Base-by-base conservation (phyloP, 805 yeast species). In the Candida corydali region DNA sequence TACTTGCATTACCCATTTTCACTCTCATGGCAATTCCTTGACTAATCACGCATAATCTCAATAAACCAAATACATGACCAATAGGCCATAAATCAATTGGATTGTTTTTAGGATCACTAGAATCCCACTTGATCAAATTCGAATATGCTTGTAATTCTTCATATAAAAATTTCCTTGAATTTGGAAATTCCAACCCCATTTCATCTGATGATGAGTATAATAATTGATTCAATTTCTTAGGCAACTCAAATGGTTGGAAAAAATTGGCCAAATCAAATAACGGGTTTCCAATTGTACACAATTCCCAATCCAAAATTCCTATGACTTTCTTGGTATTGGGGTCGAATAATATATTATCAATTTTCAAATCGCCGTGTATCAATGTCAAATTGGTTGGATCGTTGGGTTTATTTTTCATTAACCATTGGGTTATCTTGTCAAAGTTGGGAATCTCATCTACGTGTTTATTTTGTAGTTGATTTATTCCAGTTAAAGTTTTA, bases 231-330 rank as follows among this genome's bases (percentile, higher is more conserved):
- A 72, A 44, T 24, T 50, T 33, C 7, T 51, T 46, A 0, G 81
- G 73, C 39, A 75, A 49, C 29, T 61, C 65, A 48, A 68, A 76
- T 9, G 81, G 78, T 48, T 75, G 80, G 17, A 78, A 56, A 19
- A 77, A 60, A 48, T 78, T 78, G 12, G 81, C 74, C 20, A 78
- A 56, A 46, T 78, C 85, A 41, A 80, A 78, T 30, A 78, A 52
- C 1, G 85, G 85, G 45, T 78, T 81, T 0, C 85, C 85, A 39
- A 75, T 60, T 0, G 84, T 78, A 43, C 82, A 76, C 26, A 78
- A 56, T 50, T 78, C 85, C 85, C 85, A 78, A 49, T 78, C 84
- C 28, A 78, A 59, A 2, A 78, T 73, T 0, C 82, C 82, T 33
- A 71, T 56, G 3, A 78, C 75, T 29, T 54, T 51, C 15, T 70